These are phyloP conservation scores for Rubroshorea leprosula DNA, from an alignment of 345 rosid genomes.

Conservation along the genomic window DNA sequence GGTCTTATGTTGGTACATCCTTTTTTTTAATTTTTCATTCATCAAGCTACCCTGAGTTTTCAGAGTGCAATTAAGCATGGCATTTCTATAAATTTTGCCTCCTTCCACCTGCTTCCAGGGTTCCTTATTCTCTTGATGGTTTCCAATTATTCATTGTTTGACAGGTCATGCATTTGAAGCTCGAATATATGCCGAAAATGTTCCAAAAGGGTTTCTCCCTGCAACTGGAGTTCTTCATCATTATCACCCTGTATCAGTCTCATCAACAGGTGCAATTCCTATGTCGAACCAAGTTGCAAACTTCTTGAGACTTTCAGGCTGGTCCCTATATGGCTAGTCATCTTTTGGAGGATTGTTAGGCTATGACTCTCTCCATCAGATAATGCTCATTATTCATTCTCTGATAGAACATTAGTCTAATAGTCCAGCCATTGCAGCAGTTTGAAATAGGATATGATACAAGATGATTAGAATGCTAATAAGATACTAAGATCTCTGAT, in stretches of 20 bases:
- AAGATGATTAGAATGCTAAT: neutral
- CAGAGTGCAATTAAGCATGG: neutral
- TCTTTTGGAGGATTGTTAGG: neutral
- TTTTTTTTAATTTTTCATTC: neutral
- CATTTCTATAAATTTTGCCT: neutral
- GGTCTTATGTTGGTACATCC: neutral
- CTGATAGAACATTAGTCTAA: neutral
- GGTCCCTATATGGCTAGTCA: neutral
- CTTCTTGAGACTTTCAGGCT: neutral
- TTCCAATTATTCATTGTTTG: slow-evolving; percentile 16
- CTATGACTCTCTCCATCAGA: slow-evolving; percentile 9
- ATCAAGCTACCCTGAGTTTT: too few species aligned
- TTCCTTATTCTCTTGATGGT: neutral
- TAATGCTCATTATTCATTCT: slow-evolving; percentile 3
- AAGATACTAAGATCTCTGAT: neutral
- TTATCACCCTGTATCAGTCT: slow-evolving; percentile 59
- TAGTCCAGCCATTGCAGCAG: neutral
- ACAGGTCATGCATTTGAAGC: slow-evolving; percentile 97
- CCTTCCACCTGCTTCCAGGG: neutral
- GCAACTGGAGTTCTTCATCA: slow-evolving; percentile 90
- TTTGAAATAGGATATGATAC: slow-evolving; percentile 9
- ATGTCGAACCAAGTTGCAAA: slow-evolving; percentile 4
- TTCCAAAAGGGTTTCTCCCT: slow-evolving; percentile 88
- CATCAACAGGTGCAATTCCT: slow-evolving; percentile 58
- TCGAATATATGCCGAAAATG: slow-evolving; percentile 92